Base-by-base conservation (phyloP, 805 yeast genomes). In the Pichia nanzhaoensis region DNA sequence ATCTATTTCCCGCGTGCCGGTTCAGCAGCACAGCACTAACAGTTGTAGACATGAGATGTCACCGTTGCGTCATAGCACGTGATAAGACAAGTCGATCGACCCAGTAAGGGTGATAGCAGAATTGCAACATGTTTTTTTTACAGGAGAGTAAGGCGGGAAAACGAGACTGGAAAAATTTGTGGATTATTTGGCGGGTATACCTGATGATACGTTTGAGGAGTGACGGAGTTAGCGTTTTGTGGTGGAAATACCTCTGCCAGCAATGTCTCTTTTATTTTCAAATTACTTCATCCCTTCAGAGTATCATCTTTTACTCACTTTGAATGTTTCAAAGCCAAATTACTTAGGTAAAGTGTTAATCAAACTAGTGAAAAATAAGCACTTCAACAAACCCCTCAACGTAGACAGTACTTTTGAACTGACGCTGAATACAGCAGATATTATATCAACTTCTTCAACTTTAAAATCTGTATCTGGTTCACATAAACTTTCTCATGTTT, bases 311-410 rank as follows among this genome's bases (percentile, higher is more conserved):
- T 46, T 53, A 3, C 44, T 74, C 14, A 55, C 52, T 19, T 51
- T 75, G 33, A 56, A 59, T 48, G 71, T 70, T 33, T 27, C 55
- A 7, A 74, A 70, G 56, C 74, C 78, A 27, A 75, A 74, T 52
- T 75, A 70, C 51, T 49, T 56, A 5, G 78, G 78, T 24, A 50
- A 54, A 16, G 58, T 68, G 4, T 41, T 52, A n/a, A 59, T 73
- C 21, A 60, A 65, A 3, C 30, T 50, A 12, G 53, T 69, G 0
- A 39, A 49, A 17, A 71, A 69, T 43, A 33, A 45, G 6, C 50
- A 50, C 18, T 55, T 21, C 34, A 18, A 46, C 5, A 44, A 39
- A 24, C 37, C 45, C 2, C 51, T 54, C 28, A 31, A 28, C 13
- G 32, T 37, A 2, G 45, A 34, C 13, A 41, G 36, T 7, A 20